Conservation (phyloP, 164 flowering plant species). For the Macadamia integrifolia region DNA sequence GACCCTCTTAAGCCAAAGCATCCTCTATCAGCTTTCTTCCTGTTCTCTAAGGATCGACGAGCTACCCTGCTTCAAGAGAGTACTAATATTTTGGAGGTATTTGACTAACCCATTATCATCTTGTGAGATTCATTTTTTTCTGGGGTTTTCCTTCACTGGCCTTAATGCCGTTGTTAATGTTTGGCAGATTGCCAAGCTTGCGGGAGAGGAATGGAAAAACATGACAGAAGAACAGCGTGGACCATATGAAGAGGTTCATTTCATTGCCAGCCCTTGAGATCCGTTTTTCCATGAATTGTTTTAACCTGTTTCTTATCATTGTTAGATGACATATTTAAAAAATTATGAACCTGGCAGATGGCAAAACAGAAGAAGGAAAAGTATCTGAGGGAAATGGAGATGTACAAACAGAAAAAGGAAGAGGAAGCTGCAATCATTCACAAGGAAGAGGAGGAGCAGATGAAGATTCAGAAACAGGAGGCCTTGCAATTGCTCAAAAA, state of each 20-base stretch:
- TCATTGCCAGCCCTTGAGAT: not conserved
- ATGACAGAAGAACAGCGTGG: constrained; percentile 50
- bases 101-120: not conserved
- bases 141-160: not conserved
- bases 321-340: not conserved
- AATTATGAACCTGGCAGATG: constrained; percentile 28
- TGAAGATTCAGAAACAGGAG: constrained; percentile 84
- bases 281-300: too few species aligned
- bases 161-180: not conserved
- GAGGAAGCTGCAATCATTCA: constrained; percentile 51
- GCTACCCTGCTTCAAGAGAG: constrained; percentile 46
- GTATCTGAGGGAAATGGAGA: constrained; percentile 65
- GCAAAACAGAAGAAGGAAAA: constrained; percentile 75
- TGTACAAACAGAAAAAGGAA: constrained; percentile 65
- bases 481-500: constrained; percentile 88
- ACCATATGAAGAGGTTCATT: constrained; percentile 70
- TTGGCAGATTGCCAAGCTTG: constrained; percentile 51
- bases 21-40: constrained; percentile 68
- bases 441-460: constrained; percentile 65
- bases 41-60: constrained; percentile 65
- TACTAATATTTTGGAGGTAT: constrained; percentile 65
- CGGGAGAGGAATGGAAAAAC: constrained; percentile 92
- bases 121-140: not conserved
- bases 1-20: constrained; percentile 88
- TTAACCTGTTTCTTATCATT: not conserved